phyloP scores from a whole-genome alignment of 345 rosid genomes.

The Cardamine occulta region DNA sequence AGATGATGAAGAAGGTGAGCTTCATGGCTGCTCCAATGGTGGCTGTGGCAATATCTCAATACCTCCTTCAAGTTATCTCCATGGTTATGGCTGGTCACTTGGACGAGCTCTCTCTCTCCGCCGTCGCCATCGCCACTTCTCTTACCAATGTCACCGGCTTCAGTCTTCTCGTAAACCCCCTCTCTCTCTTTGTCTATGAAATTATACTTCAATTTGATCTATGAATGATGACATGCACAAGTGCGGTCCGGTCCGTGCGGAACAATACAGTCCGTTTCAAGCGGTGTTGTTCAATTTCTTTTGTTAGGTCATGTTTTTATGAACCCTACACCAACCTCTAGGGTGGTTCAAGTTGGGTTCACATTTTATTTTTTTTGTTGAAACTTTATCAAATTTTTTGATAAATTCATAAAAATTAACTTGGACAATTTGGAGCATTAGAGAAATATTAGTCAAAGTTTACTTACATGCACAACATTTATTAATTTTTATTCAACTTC shows the following conservation, averaged over 20 bases:
- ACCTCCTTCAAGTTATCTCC: conserved; percentile 43
- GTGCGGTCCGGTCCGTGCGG: not conserved
- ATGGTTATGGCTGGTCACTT: conserved; percentile 45
- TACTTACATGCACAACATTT: not conserved
- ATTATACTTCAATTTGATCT: no score
- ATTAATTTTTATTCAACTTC: not conserved
- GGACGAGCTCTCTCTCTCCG: conserved; percentile 40
- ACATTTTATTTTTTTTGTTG: not conserved
- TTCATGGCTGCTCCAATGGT: conserved; percentile 47
- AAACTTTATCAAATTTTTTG: not conserved
- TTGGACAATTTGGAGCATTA: not conserved
- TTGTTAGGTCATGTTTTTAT: not conserved
- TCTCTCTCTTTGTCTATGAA: not conserved
- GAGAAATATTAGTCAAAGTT: no score
- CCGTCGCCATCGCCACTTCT: conserved; percentile 41
- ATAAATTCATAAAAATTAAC: not conserved
- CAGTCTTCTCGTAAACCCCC: conserved; percentile 36
- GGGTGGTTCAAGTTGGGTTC: not conserved
- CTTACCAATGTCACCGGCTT: conserved; percentile 46
- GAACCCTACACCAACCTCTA: not conserved
- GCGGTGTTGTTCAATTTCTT: not conserved
- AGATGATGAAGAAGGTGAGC: conserved; percentile 42
- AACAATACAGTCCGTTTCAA: not conserved
- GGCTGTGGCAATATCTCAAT: conserved; percentile 38
- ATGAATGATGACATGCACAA: not conserved